Percentiles rank a stretch among this genome's conserved stretches.
Evolutionary conservation across 805 yeast genomes (phyloP).

Genomic region (Monosporozyma servazzii): DNA sequence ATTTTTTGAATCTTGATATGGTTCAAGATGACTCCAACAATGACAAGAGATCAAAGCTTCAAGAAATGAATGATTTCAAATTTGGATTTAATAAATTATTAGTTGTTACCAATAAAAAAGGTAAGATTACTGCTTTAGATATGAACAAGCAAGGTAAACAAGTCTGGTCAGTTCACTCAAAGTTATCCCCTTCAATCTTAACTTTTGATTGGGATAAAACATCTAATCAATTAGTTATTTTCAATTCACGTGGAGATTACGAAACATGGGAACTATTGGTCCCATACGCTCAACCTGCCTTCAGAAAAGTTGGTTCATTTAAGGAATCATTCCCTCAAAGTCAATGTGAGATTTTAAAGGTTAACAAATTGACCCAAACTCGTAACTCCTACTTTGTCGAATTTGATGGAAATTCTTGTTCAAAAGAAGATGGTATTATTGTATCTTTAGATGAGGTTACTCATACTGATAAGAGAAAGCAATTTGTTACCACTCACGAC

Average conservation of each 20-base stretch:
- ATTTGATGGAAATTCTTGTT: slow-evolving; percentile 1
- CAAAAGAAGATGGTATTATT: slow-evolving; percentile 9
- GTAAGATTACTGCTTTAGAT: slow-evolving; percentile 38
- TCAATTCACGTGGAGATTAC: slow-evolving; percentile 25
- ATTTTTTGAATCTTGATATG: slow-evolving; percentile 9
- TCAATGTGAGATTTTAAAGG: not conserved
- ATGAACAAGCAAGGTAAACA: slow-evolving; percentile 30
- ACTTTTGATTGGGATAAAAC: slow-evolving; percentile 16
- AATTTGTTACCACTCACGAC: slow-evolving; percentile 17
- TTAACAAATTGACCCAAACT: slow-evolving; percentile 4
- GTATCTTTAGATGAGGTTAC: slow-evolving; percentile 4
- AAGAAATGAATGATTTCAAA: slow-evolving; percentile 16
- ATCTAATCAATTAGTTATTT: slow-evolving; percentile 14
- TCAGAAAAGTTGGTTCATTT: not conserved
- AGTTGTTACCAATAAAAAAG: slow-evolving; percentile 34
- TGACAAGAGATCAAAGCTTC: slow-evolving; percentile 11
- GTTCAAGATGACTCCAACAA: slow-evolving; percentile 5
- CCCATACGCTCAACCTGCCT: slow-evolving; percentile 4
- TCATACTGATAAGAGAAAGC: slow-evolving; percentile 7
- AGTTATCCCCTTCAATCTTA: slow-evolving; percentile 12
- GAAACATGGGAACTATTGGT: not conserved
- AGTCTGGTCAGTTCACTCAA: slow-evolving; percentile 34
- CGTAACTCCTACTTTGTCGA: slow-evolving; percentile 11
- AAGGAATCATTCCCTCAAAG: not conserved
- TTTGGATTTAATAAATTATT: slow-evolving; percentile 42